Evolutionary conservation across 2,329 filamentous ascomycete species (phyloP).

Genomic region (Tolypocladium sp.): DNA sequence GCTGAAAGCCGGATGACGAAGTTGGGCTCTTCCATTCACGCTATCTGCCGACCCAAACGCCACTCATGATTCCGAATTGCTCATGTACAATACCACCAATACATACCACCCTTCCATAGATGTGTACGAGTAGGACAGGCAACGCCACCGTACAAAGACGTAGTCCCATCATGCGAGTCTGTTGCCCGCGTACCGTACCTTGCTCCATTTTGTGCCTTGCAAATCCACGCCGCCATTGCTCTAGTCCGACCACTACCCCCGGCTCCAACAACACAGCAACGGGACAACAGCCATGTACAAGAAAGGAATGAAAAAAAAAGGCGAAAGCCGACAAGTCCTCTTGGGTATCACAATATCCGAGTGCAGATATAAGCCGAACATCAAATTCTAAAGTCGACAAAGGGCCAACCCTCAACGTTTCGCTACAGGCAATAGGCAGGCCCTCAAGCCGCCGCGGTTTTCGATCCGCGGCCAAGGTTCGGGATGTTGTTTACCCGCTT

Average conservation of each 20-base stretch:
- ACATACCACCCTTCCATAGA: background rate
- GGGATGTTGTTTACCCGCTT: conserved; percentile 23
- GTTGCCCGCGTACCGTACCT: background rate
- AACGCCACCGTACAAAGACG: background rate
- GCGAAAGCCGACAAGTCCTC: conserved; percentile 14
- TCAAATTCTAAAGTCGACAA: conserved; percentile 4
- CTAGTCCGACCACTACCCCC: background rate
- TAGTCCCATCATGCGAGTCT: background rate
- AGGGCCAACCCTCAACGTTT: background rate
- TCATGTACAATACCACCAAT: background rate
- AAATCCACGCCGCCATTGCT: background rate
- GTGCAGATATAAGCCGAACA: conserved; percentile 11
- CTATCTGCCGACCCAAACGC: background rate
- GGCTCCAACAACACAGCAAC: background rate
- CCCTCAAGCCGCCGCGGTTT: conserved; percentile 22
- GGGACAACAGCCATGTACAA: background rate
- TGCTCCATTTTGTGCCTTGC: background rate
- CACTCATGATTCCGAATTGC: background rate
- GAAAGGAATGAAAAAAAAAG: background rate
- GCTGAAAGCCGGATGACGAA: background rate
- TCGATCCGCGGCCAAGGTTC: conserved; percentile 21
- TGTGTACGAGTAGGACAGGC: background rate
- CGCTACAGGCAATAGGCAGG: background rate
- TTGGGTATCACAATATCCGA: conserved; percentile 29
- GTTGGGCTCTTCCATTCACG: background rate